phyloP scores from a whole-genome alignment of 177 flowering plant species.

The Vitis hybrid region DNA sequence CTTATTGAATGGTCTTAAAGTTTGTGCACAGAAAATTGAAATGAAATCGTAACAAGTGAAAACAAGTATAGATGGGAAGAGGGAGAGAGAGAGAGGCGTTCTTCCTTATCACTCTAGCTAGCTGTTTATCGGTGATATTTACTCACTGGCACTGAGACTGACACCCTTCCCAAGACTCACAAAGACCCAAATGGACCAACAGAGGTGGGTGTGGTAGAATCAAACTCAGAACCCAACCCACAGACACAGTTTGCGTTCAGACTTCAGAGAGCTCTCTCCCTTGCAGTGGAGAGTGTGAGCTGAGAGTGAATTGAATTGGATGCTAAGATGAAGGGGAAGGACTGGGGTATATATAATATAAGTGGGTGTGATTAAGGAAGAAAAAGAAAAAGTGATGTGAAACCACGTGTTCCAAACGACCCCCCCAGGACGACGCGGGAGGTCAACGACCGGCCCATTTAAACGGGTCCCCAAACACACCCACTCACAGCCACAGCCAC shows the following conservation, averaged over 20 bases:
- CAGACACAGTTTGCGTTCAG: neutral
- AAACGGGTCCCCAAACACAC: too few relatives aligned
- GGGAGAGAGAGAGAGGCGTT: neutral
- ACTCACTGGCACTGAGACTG: neutral
- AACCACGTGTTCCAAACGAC: too few relatives aligned
- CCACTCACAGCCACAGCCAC: too few relatives aligned
- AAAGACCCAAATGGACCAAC: constrained; percentile 11
- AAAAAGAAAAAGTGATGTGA: too few relatives aligned
- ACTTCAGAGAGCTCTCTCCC: neutral
- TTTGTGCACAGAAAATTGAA: too few relatives aligned
- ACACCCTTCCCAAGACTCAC: constrained; percentile 14
- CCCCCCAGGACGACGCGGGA: too few relatives aligned
- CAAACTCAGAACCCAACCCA: neutral
- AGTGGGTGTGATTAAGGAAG: too few relatives aligned
- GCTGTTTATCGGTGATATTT: neutral
- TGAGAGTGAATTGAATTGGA: constrained; percentile 6
- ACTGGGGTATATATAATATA: too few relatives aligned
- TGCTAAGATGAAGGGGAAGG: neutral
- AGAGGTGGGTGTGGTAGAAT: neutral
- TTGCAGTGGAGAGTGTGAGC: neutral
- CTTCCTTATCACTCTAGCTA: neutral
- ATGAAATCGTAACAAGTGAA: neutral
- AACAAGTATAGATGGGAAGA: neutral
- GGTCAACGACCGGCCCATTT: too few relatives aligned
- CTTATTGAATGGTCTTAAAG: too few relatives aligned